Percentiles rank a stretch among this genome's conserved stretches.
Conservation (phyloP, 73 alveolate species). For the Uronychia setigera region DNA sequence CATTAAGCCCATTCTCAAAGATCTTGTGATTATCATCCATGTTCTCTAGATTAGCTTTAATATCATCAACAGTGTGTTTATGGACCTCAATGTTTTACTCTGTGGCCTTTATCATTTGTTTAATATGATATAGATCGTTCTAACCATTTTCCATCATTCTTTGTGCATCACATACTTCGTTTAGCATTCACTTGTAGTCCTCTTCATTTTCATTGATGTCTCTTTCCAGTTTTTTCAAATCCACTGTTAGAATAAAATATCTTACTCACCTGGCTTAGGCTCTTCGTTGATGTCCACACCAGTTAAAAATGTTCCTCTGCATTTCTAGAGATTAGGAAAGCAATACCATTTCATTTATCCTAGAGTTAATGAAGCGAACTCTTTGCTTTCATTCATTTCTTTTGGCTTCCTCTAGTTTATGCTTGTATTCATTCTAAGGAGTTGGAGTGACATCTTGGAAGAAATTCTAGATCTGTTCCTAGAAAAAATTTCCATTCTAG, state of each 20-base stretch:
- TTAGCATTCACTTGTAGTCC: neutral
- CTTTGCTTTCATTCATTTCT: neutral
- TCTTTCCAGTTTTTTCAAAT: neutral
- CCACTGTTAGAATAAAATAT: neutral
- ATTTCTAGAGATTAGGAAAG: neutral
- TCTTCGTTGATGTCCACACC: neutral
- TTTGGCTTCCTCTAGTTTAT: neutral
- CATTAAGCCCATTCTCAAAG: neutral
- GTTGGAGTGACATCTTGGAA: neutral
- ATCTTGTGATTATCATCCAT: neutral
- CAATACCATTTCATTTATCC: neutral
- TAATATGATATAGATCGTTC: constrained; percentile 13
- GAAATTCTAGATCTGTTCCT: neutral
- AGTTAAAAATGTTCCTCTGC: neutral
- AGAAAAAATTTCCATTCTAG: neutral
- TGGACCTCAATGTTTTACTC: constrained; percentile 9
- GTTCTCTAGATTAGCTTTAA: constrained; percentile 7
- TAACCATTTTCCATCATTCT: neutral
- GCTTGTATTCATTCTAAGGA: neutral
- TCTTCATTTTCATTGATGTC: neutral
- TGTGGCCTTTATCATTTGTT: constrained; percentile 19
- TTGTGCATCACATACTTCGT: neutral
- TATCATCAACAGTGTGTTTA: constrained; percentile 4
- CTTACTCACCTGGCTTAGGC: neutral
- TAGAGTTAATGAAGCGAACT: neutral